Base-by-base conservation (phyloP, 208 protist genomes). In the Acanthamoeba healyi region DNA sequence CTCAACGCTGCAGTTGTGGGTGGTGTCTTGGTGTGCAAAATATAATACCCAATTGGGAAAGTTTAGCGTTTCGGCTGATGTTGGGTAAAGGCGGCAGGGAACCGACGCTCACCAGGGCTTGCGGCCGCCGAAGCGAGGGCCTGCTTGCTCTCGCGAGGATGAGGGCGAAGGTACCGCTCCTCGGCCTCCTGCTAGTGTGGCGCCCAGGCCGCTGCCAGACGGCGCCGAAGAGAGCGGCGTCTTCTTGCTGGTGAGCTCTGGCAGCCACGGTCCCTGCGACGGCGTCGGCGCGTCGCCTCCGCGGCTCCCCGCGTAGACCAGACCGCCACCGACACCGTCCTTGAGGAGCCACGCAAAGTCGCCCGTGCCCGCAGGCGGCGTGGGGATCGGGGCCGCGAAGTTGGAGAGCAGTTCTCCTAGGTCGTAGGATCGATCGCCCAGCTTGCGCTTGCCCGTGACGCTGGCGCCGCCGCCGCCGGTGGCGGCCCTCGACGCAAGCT, bases 311-410 rank as follows among this genome's bases (percentile, higher is more conserved):
- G 77, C 77, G 32, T 86, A 86, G n/a, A 32, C 44, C 14, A 86
- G 77, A n/a, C 77, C 77, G 38, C 44, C 40, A 9, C 77, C 77
- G 17, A 86, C 77, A 7, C 77, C 77, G 32, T 86, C 77, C 44
- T 58, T 49, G 34, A 86, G 77, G 22, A 86, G 77, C 77, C 77
- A 86, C 44, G 77, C 77, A 7, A 86, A 86, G 44, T 86, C 77
- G 32, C 44, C 44, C 32, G 77, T 58, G 44, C 77, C 77, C 44
- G 58, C 77, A 2, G 77, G 77, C 29, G 77, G 44, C 26, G 77
- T 17, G 1, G 77, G 77, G 7, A 86, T 49, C 14, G 77, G 77
- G n/a, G 77, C 77, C n/a, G 77, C 77, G 17, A 86, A 86, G 77
- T 86, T 86, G 46, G 77, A 86, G 26, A 86, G 77, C 44, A 86